Conservation (phyloP, 176 grass and related monocot species). For the Carex scoparia region DNA sequence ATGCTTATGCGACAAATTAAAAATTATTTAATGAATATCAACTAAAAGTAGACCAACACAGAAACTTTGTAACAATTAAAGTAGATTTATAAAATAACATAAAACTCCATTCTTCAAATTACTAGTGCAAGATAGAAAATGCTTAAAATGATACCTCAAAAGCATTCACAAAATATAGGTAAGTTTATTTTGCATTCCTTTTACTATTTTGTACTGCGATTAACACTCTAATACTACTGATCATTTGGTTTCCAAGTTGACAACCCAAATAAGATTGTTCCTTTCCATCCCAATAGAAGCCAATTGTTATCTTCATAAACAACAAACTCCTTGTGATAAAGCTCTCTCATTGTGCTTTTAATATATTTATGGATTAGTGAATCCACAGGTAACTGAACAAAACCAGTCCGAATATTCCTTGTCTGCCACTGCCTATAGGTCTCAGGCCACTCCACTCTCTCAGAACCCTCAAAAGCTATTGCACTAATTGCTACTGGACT, state of each 20-base stretch:
- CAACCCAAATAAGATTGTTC: not conserved
- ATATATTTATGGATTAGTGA: not conserved
- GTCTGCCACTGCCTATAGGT: not conserved
- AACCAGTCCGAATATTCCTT: not conserved
- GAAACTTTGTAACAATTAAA: not conserved
- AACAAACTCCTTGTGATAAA: not conserved
- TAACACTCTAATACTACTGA: not conserved
- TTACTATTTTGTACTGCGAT: not conserved
- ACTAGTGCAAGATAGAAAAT: no score
- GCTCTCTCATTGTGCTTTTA: not conserved
- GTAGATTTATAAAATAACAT: not conserved
- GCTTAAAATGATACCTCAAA: no score
- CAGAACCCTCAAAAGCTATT: conserved; percentile 10
- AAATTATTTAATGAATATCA: not conserved
- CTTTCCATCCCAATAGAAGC: conserved; percentile 1
- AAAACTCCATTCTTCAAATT: no score
- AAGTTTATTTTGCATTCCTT: not conserved
- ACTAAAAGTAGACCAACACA: not conserved
- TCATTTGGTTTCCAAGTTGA: conserved; percentile 1
- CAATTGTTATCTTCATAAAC: not conserved
- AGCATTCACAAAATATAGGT: not conserved
- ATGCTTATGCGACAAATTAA: not conserved
- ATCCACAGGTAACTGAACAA: not conserved
- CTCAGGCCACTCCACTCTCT: not conserved
- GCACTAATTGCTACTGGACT: not conserved